Evolutionary conservation across 2,329 filamentous ascomycete species (phyloP).

Genomic region (Colletotrichum liriopes): DNA sequence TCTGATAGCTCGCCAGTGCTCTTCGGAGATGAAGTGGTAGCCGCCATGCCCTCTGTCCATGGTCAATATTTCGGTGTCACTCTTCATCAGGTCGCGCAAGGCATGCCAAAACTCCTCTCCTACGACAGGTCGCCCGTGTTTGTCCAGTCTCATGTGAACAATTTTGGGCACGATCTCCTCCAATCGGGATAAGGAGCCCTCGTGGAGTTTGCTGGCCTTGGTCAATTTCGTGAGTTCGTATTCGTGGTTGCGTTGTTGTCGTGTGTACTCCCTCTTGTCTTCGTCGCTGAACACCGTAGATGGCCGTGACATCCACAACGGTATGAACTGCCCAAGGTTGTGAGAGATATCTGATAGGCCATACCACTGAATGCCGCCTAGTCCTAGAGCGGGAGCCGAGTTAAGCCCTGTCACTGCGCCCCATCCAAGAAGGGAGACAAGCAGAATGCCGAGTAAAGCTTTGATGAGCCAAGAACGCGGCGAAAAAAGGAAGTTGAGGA

Average conservation of each 20-base stretch:
- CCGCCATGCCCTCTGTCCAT: conserved; percentile 58
- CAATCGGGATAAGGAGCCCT: conserved; percentile 60
- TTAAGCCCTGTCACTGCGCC: conserved; percentile 15
- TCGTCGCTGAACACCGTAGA: conserved; percentile 33
- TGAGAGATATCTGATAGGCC: conserved; percentile 45
- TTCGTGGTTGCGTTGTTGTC: conserved; percentile 47
- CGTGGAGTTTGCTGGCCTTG: conserved; percentile 53
- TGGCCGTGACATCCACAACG: conserved; percentile 43
- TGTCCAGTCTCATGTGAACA: conserved; percentile 69
- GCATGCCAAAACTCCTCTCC: conserved; percentile 77
- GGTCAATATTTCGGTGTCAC: conserved; percentile 64
- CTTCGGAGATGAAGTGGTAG: conserved; percentile 59
- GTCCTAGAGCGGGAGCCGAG: conserved; percentile 14
- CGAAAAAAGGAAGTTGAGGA: conserved; percentile 23
- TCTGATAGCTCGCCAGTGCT: conserved; percentile 64
- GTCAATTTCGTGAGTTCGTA: conserved; percentile 51
- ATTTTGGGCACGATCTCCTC: conserved; percentile 68
- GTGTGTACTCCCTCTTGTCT: conserved; percentile 30
- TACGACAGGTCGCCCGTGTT: conserved; percentile 68
- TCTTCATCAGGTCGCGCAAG: conserved; percentile 68
- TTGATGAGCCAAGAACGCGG: conserved; percentile 26
- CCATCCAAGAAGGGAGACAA: conserved; percentile 18
- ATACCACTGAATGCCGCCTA: conserved; percentile 46
- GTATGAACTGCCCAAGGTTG: conserved; percentile 50
- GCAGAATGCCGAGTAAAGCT: conserved; percentile 4